A percentile compares a stretch with the other conserved stretches of the same genome.
Conservation (phyloP, 2,329 filamentous ascomycete genomes). For the Metarhizium rileyi region DNA sequence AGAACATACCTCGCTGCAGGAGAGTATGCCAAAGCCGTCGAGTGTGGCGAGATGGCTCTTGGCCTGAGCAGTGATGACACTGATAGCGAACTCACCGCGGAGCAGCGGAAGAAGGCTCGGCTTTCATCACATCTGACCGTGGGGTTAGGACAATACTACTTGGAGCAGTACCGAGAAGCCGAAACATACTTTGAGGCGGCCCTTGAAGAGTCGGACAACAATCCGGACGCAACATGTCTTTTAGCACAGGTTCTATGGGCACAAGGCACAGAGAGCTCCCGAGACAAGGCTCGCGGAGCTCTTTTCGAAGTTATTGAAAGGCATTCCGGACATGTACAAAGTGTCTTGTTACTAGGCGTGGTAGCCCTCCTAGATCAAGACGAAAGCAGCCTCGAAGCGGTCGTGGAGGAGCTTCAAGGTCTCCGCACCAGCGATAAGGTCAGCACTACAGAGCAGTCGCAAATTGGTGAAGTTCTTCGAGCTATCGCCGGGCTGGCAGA, state of each 20-base stretch:
- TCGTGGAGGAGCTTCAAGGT: slow-evolving; percentile 63
- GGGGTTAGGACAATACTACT: slow-evolving; percentile 73
- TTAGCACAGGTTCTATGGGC: slow-evolving; percentile 92
- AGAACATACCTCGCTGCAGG: slow-evolving; percentile 67
- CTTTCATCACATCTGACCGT: slow-evolving; percentile 80
- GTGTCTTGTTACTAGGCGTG: slow-evolving; percentile 71
- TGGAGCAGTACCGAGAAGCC: slow-evolving; percentile 54
- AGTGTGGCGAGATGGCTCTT: slow-evolving; percentile 72
- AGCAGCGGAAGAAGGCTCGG: slow-evolving; percentile 59
- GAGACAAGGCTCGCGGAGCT: slow-evolving; percentile 65
- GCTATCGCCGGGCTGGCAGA: slow-evolving; percentile 56
- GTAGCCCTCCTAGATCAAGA: slow-evolving; percentile 78
- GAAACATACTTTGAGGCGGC: slow-evolving; percentile 73
- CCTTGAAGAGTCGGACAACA: slow-evolving; percentile 62
- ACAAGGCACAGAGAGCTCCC: slow-evolving; percentile 64
- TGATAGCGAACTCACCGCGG: slow-evolving; percentile 52
- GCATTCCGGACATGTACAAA: slow-evolving; percentile 65
- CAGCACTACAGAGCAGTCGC: slow-evolving; percentile 51
- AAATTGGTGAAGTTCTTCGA: slow-evolving; percentile 66
- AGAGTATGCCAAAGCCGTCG: slow-evolving; percentile 57
- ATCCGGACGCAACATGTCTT: slow-evolving; percentile 78
- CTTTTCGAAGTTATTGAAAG: slow-evolving; percentile 73
- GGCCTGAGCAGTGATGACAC: slow-evolving; percentile 66
- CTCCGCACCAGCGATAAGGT: slow-evolving; percentile 61
- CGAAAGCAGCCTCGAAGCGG: slow-evolving; percentile 68